Conservation (phyloP, 306 rosid species). For the Comarum palustre region DNA sequence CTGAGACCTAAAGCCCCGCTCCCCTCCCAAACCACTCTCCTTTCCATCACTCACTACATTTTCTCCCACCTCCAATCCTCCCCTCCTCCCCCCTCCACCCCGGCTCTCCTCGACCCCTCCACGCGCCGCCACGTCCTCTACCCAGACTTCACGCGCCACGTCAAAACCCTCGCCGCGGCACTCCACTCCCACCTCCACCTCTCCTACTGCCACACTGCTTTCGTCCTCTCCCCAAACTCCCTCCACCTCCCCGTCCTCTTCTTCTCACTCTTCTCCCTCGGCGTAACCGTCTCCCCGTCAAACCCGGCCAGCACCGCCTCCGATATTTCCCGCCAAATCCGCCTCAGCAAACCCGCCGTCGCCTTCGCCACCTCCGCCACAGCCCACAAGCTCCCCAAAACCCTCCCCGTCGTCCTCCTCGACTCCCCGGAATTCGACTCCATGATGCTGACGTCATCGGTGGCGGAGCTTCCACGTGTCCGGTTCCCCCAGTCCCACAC, state of each 20-base stretch:
- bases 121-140: conserved; percentile 18
- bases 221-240: conserved; percentile 32
- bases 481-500: conserved; percentile 27
- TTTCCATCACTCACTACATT: conserved; percentile 28
- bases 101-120: conserved; percentile 28
- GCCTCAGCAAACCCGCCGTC: conserved; percentile 25
- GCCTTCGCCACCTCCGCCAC: conserved; percentile 35
- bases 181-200: conserved; percentile 14
- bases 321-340: conserved; percentile 35
- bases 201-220: conserved; percentile 18
- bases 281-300: conserved; percentile 33
- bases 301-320: conserved; percentile 24
- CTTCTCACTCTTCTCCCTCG: conserved; percentile 33
- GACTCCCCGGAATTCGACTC: conserved; percentile 34
- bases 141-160: conserved; percentile 25
- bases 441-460: conserved; percentile 13
- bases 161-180: conserved; percentile 21
- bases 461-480: conserved; percentile 4
- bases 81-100: conserved; percentile 22
- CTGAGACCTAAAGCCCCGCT: conserved; percentile 20
- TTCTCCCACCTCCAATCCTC: conserved; percentile 22
- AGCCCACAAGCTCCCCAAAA: conserved; percentile 17
- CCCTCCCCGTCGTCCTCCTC: conserved; percentile 19
- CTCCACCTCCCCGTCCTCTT: conserved; percentile 31
- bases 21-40: conserved; percentile 25